These are phyloP conservation scores for Mrakia blollopis DNA, from an alignment of 768 basidiomycete genomes.

Conservation along the genomic window DNA sequence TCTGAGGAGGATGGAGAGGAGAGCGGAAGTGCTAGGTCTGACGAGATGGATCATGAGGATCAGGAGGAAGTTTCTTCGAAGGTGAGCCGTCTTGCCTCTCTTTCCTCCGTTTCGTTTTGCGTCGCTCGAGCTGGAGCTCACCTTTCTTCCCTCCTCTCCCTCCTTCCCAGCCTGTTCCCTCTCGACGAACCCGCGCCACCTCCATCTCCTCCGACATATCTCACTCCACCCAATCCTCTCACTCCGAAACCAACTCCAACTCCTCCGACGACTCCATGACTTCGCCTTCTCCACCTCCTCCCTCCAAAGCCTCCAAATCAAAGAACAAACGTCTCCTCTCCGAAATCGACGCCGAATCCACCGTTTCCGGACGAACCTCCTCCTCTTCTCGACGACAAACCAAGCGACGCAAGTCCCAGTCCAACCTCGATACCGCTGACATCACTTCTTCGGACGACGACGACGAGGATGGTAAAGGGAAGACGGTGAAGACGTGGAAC, in stretches of 20 bases:
- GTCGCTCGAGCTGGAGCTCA: not conserved
- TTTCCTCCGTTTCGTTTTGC: no score
- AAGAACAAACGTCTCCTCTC: slow-evolving; percentile 25
- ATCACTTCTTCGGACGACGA: slow-evolving; percentile 9
- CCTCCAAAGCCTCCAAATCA: not conserved
- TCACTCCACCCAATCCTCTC: not conserved
- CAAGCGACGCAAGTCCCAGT: slow-evolving; percentile 17
- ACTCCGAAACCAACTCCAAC: not conserved
- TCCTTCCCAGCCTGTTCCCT: not conserved
- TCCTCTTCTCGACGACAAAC: not conserved
- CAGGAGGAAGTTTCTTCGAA: not conserved
- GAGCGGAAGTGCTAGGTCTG: not conserved
- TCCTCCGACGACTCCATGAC: not conserved
- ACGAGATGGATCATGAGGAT: slow-evolving; percentile 15
- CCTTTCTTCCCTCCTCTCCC: not conserved
- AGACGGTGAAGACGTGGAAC: slow-evolving; percentile 12
- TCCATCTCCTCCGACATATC: slow-evolving; percentile 1
- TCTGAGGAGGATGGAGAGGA: not conserved
- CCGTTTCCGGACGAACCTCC: not conserved
- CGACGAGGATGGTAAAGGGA: not conserved
- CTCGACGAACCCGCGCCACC: not conserved
- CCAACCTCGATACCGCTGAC: not conserved
- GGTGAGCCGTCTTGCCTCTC: not conserved
- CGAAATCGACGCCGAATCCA: slow-evolving; percentile 24
- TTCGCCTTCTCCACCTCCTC: slow-evolving; percentile 6